phyloP scores from a whole-genome alignment of 1,139 yeast species.

The Suhomyces wounanorum region DNA sequence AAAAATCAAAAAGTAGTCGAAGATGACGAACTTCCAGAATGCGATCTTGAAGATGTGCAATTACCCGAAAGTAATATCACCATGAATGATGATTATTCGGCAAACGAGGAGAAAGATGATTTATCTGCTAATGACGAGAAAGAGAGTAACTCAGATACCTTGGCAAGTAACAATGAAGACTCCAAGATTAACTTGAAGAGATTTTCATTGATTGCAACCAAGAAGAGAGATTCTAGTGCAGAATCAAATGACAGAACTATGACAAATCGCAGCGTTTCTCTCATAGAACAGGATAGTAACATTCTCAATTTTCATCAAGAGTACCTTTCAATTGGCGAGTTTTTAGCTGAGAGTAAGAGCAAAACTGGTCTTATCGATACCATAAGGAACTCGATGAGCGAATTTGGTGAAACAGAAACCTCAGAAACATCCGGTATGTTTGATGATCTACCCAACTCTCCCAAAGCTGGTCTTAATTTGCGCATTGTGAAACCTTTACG shows the following conservation, averaged over 20 bases:
- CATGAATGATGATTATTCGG: not conserved
- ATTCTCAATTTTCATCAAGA: conserved; percentile 22
- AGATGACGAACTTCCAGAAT: conserved; percentile 19
- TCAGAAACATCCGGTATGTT: conserved; percentile 25
- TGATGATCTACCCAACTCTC: conserved; percentile 27
- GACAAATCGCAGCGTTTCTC: conserved; percentile 10
- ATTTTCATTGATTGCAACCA: conserved; percentile 12
- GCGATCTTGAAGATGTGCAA: conserved; percentile 18
- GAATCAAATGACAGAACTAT: conserved; percentile 10
- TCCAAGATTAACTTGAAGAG: conserved; percentile 14
- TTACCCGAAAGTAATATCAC: conserved; percentile 6
- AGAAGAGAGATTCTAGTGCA: conserved; percentile 12
- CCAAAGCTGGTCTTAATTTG: conserved; percentile 50
- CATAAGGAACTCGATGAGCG: conserved; percentile 15
- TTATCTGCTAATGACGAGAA: conserved; percentile 12
- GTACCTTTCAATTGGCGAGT: conserved; percentile 18
- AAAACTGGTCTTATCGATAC: conserved; percentile 16
- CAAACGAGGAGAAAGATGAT: not conserved
- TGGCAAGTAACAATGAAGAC: conserved; percentile 11
- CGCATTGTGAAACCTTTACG: conserved; percentile 68
- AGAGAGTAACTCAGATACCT: conserved; percentile 12
- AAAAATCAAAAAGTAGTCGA: conserved; percentile 1
- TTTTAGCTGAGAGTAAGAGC: conserved; percentile 18
- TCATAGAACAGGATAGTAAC: conserved; percentile 13
- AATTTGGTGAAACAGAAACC: conserved; percentile 14